Evolutionary conservation across 306 rosid species (phyloP).

Genomic region (Neltuma alba): DNA sequence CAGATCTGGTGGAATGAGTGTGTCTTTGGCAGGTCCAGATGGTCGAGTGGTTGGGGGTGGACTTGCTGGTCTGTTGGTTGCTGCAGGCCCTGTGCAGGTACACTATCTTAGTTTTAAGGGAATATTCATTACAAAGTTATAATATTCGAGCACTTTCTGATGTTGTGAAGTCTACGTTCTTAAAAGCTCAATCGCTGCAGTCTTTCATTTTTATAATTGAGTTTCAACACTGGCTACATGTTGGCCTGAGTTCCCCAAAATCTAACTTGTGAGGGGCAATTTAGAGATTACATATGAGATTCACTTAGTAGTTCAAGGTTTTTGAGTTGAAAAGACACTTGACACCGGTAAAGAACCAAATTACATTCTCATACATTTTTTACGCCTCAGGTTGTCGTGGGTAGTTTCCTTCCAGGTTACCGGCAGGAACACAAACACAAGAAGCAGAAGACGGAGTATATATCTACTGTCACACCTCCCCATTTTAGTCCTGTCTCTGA

Average conservation of each 20-base stretch:
- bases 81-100: constrained; percentile 97
- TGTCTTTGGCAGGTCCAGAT: constrained; percentile 88
- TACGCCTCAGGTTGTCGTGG: constrained; percentile 71
- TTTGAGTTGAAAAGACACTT: not conserved
- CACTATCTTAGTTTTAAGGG: constrained; percentile 20
- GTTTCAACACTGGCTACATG: not conserved
- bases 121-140: not conserved
- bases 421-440: constrained; percentile 81
- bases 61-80: constrained; percentile 83
- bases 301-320: not conserved
- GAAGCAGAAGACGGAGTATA: constrained; percentile 67
- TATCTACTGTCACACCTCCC: constrained; percentile 47
- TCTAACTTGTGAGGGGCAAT: not conserved
- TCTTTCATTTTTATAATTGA: not conserved
- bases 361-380: constrained; percentile 17
- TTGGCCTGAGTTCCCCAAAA: not conserved
- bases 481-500: constrained; percentile 44
- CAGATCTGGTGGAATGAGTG: constrained; percentile 95
- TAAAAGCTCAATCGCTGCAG: not conserved
- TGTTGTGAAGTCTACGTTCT: not conserved
- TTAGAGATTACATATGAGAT: not conserved
- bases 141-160: constrained; percentile 20
- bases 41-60: constrained; percentile 94
- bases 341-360: not conserved
- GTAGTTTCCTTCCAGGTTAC: constrained; percentile 82